Evolutionary conservation across 371 early-diverging fungal genomes (phyloP).

Genomic region (Mucor plumbeus): DNA sequence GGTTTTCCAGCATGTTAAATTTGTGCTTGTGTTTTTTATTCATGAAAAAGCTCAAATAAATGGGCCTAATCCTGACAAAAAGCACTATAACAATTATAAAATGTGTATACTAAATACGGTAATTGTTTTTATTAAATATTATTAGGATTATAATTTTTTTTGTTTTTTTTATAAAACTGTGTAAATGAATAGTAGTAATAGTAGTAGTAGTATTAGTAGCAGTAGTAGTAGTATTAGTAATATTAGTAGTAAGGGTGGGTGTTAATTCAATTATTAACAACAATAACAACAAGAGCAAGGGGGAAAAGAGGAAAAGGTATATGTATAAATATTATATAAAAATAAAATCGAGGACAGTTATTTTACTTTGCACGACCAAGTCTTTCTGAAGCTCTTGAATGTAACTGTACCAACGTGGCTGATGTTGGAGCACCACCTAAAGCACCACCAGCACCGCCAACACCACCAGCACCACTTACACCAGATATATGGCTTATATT

Average conservation of each 20-base stretch:
- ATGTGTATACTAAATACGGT: too few relatives aligned
- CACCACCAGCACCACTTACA: slow-evolving; percentile 41
- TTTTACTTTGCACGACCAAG: slow-evolving; percentile 33
- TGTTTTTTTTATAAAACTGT: background rate
- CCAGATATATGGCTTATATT: slow-evolving; percentile 52
- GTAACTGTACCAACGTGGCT: slow-evolving; percentile 18
- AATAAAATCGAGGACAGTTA: background rate
- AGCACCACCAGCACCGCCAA: slow-evolving; percentile 37
- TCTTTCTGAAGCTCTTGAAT: slow-evolving; percentile 33
- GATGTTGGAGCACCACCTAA: slow-evolving; percentile 28
- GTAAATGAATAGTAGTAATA: too few relatives aligned
- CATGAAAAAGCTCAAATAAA: too few relatives aligned
- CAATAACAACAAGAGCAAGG: background rate
- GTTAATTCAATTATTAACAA: background rate
- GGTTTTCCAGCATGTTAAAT: too few relatives aligned
- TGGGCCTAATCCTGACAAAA: too few relatives aligned
- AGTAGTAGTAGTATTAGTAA: background rate
- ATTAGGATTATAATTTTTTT: background rate
- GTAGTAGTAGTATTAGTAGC: background rate
- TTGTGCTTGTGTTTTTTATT: too few relatives aligned
- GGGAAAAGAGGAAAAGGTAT: background rate
- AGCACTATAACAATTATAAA: too few relatives aligned
- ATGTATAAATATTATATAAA: background rate
- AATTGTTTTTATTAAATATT: background rate
- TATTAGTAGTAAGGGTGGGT: background rate